Evolutionary conservation across 2,329 filamentous ascomycete genomes (phyloP), one percentile per base, ranked within the genome.

Genomic region (Fusarium sp.): DNA sequence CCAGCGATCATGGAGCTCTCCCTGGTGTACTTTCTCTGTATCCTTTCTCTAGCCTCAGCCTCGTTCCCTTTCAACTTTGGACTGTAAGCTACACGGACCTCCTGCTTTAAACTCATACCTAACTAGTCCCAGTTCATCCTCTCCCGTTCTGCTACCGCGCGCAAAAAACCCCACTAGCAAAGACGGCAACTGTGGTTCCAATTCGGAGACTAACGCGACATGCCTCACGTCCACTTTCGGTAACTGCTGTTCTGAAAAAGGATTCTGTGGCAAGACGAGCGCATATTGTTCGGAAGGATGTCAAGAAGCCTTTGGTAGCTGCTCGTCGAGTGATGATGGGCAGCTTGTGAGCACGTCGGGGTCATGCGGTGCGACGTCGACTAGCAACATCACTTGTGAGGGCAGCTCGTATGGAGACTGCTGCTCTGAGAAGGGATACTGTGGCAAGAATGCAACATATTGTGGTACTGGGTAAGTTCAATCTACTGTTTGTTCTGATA

Each of bases 101-200:
- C 12, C 5, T 20, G 4, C 12, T 18, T 5, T 18, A 7, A 9
- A 15, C 6, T 28, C 9, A 6, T 32, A 0, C 5, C 22, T 17
- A 7, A 51, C 12, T 24, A 4, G 30, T 14, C 30, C 30, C 48
- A 51, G 48, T 8, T 51, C 48, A 18, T 24, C 48, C 22, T 51
- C 48, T 14, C 48, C 48, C 48, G 48, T 51, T 18, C 9, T 51
- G 10, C 48, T 51, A 24, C 48, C 48, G 3, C 48, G 48, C 4
- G 48, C 48, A 8, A 34, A 34, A 10, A 51, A 51, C 24, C 48
- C 48, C n/a, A 51, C 48, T 10, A 51, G 48, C 22, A 51, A 51
- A 51, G 48, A 51, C 48, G 48, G 48, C 11, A 51, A 51, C 30
- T 51, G 48, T 34, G 48, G 48, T 34, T 51, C 30, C 6, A 51